phyloP scores from a whole-genome alignment of 306 rosid genomes.

The Lathyrus aphaca region DNA sequence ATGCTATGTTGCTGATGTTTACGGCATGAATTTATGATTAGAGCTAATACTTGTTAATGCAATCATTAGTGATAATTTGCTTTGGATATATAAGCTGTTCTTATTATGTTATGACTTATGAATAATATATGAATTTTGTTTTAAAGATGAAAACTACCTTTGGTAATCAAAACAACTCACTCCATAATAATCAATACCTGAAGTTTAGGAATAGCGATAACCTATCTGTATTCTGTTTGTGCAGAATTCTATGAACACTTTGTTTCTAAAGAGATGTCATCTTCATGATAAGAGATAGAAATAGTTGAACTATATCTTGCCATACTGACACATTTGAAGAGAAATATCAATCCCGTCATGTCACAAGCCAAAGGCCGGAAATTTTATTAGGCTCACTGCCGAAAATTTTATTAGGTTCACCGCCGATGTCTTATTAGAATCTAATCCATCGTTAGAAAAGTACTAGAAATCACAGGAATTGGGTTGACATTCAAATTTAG shows the following conservation, averaged over 20 bases:
- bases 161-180: background rate
- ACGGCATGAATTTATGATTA: background rate
- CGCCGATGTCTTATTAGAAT: background rate
- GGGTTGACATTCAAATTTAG: background rate
- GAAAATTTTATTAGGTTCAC: background rate
- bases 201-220: background rate
- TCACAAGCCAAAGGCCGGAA: background rate
- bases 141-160: background rate
- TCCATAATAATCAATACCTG: background rate
- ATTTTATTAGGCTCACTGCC: background rate
- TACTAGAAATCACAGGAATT: background rate
- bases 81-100: background rate
- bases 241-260: background rate
- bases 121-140: background rate
- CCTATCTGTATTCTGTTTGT: background rate
- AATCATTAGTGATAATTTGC: background rate
- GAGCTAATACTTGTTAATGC: background rate
- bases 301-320: background rate
- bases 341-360: background rate
- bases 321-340: background rate
- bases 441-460: background rate
- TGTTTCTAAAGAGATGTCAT: background rate
- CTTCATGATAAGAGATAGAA: background rate
- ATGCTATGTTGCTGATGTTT: background rate
- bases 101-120: background rate